A percentile compares a stretch with the other conserved stretches of the same genome.
Evolutionary conservation across 805 yeast genomes (phyloP).

Genomic region (Candida fluviatilis): DNA sequence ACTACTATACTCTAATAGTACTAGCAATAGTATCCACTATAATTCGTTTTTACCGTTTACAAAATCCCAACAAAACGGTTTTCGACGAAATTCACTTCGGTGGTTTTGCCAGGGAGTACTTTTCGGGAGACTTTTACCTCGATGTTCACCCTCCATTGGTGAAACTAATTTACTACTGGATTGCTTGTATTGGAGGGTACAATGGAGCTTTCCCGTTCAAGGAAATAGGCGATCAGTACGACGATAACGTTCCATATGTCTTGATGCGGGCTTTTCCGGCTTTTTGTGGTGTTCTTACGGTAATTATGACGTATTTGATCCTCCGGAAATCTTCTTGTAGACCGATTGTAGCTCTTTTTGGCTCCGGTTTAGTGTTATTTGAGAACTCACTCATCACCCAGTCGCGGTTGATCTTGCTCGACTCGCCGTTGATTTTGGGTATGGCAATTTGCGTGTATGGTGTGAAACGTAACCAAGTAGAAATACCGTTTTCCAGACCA

Average conservation of each 20-base stretch:
- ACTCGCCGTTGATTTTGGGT: constrained; percentile 41
- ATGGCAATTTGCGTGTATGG: constrained; percentile 47
- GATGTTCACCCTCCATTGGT: constrained; percentile 75
- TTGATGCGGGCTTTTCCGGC: constrained; percentile 58
- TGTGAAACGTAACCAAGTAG: constrained; percentile 46
- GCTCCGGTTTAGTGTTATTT: constrained; percentile 47
- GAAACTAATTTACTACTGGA: constrained; percentile 52
- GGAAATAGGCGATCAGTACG: constrained; percentile 40
- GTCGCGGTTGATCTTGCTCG: constrained; percentile 46
- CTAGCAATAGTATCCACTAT: constrained; percentile 20
- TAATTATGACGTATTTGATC: constrained; percentile 50
- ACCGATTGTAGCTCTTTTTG: constrained; percentile 44
- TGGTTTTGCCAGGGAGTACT: constrained; percentile 39
- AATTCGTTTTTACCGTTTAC: constrained; percentile 29
- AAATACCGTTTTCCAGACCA: constrained; percentile 37
- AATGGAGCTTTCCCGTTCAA: constrained; percentile 38
- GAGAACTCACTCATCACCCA: constrained; percentile 67
- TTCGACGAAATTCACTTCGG: constrained; percentile 47
- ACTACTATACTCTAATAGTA: constrained; percentile 16
- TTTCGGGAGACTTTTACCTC: constrained; percentile 57
- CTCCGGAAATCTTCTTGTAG: constrained; percentile 55
- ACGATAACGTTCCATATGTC: constrained; percentile 40
- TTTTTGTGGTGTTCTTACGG: constrained; percentile 48
- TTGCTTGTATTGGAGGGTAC: constrained; percentile 51
- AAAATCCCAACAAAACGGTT: constrained; percentile 37